A percentile compares a stretch with the other conserved stretches of the same genome.
These are phyloP conservation scores for Passiflora organensis DNA, from an alignment of 345 rosid species.

Conservation along the genomic window DNA sequence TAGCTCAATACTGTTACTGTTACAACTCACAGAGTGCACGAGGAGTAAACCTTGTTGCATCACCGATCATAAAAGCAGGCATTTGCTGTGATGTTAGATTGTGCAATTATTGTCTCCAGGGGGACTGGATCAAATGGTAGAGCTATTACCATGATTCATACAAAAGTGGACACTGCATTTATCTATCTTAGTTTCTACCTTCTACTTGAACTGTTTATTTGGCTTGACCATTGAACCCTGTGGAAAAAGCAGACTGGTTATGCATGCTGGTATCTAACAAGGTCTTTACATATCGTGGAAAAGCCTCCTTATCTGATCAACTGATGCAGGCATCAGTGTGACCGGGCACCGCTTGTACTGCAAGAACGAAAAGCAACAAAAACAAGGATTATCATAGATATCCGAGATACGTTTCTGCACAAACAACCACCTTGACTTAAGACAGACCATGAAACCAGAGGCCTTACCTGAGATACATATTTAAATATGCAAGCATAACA, in stretches of 20 bases:
- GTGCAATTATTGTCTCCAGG: too few relatives aligned
- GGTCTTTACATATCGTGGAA: constrained; percentile 71
- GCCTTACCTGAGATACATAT: constrained; percentile 76
- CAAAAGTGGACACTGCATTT: too few relatives aligned
- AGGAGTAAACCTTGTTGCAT: too few relatives aligned
- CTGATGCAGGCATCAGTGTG: constrained; percentile 68
- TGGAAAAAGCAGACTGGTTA: neutral
- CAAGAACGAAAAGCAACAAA: constrained; percentile 3
- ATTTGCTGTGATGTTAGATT: too few relatives aligned
- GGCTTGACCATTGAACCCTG: neutral
- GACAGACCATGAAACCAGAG: constrained; percentile 7
- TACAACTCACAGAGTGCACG: too few relatives aligned
- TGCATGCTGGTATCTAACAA: neutral
- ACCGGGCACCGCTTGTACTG: constrained; percentile 95
- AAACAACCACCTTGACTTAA: too few relatives aligned
- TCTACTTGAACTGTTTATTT: too few relatives aligned
- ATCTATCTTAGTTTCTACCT: too few relatives aligned
- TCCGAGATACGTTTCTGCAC: neutral
- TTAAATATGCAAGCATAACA: constrained; percentile 94
- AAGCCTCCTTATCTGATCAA: constrained; percentile 86
- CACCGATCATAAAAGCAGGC: too few relatives aligned
- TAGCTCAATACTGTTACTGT: too few relatives aligned
- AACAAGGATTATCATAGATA: constrained; percentile 5
- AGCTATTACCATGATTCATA: too few relatives aligned
- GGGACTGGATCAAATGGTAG: too few relatives aligned